phyloP scores from a whole-genome alignment of 768 basidiomycete species.

The Naganishia kalamii region DNA sequence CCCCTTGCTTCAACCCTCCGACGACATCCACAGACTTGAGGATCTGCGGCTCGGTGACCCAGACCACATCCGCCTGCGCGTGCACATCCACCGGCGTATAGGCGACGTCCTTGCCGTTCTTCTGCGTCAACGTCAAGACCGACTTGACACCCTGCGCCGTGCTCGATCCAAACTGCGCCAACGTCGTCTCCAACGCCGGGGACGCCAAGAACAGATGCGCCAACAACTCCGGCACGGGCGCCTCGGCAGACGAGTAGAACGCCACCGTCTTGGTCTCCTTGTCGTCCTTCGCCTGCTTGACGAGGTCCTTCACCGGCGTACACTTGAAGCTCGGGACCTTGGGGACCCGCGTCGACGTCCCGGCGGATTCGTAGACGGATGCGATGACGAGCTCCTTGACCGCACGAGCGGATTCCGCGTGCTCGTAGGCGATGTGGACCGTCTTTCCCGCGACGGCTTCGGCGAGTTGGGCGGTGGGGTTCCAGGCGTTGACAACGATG shows the following conservation, averaged over 20 bases:
- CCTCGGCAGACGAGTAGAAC: conserved; percentile 60
- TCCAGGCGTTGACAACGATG: conserved; percentile 30
- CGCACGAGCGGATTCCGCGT: conserved; percentile 33
- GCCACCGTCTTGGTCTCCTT: conserved; percentile 52
- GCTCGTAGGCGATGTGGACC: conserved; percentile 30
- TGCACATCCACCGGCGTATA: conserved; percentile 50
- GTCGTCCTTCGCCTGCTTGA: neutral
- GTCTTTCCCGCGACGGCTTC: neutral
- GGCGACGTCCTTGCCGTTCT: conserved; percentile 29
- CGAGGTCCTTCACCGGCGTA: neutral
- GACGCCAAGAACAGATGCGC: conserved; percentile 48
- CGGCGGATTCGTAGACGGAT: conserved; percentile 31
- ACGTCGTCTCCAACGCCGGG: conserved; percentile 46
- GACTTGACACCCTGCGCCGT: conserved; percentile 46
- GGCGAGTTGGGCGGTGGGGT: conserved; percentile 25
- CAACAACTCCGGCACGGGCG: conserved; percentile 53
- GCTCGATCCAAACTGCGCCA: conserved; percentile 44
- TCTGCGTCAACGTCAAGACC: conserved; percentile 43
- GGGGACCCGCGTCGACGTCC: conserved; percentile 3
- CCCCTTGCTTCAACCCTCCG: conserved; percentile 59
- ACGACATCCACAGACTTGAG: conserved; percentile 72
- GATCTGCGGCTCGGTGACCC: conserved; percentile 67
- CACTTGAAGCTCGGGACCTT: neutral
- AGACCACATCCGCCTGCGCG: conserved; percentile 59
- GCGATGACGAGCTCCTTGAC: conserved; percentile 38